Evolutionary conservation across 495 filamentous ascomycete genomes (phyloP).

Genomic region (Podospora anserina): DNA sequence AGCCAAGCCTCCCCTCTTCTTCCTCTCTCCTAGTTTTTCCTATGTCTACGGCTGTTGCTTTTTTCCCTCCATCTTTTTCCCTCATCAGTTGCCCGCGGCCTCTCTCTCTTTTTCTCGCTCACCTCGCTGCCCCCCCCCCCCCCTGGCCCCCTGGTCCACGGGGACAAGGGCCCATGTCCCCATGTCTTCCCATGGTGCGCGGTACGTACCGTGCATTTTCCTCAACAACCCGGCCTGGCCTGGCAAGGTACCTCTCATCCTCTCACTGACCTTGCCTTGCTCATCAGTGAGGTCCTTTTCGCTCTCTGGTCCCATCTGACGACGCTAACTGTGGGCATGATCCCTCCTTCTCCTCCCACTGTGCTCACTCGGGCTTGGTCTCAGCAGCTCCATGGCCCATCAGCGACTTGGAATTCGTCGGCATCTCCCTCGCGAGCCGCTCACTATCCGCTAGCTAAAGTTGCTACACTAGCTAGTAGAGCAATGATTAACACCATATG

Average conservation of each 20-base stretch:
- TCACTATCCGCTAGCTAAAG: neutral
- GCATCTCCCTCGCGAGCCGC: neutral
- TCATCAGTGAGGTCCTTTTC: slow-evolving; percentile 10
- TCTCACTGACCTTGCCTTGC: neutral
- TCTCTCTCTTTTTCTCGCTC: slow-evolving; percentile 13
- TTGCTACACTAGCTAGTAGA: neutral
- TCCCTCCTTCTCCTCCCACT: slow-evolving; percentile 9
- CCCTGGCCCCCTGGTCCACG: slow-evolving; percentile 10
- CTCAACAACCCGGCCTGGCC: neutral
- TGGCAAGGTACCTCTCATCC: neutral
- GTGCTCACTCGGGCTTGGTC: neutral
- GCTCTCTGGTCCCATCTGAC: slow-evolving; percentile 15
- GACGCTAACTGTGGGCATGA: slow-evolving; percentile 16
- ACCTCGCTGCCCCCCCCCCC: slow-evolving; percentile 3
- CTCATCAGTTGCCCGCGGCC: neutral
- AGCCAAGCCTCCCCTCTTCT: slow-evolving; percentile 7
- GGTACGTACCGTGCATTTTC: slow-evolving; percentile 8
- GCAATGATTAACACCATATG: neutral
- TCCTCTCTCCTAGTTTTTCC: neutral
- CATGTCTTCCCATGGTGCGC: neutral
- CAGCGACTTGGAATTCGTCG: neutral
- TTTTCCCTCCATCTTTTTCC: neutral
- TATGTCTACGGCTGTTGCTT: neutral
- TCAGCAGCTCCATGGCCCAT: neutral
- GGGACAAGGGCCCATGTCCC: neutral